Conservation (phyloP, 148 eudicot genomes). For the Spergularia marina region DNA sequence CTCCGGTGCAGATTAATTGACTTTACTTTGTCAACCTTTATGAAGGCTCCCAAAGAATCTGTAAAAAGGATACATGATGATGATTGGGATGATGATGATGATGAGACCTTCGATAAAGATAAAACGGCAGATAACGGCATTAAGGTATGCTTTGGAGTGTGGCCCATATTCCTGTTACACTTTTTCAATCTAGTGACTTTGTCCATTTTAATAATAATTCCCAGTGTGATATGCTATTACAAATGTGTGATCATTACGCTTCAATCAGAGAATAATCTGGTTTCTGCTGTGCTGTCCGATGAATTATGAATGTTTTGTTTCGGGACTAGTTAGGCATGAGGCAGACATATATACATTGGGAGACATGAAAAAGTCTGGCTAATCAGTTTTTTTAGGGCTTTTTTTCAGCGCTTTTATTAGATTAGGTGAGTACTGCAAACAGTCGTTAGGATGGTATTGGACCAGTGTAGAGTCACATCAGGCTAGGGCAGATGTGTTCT, state of each 20-base stretch:
- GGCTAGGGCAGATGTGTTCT: no score
- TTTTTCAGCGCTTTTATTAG: no score
- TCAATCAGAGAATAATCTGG: no score
- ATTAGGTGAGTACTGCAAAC: no score
- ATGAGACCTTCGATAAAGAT: slow-evolving; percentile 24
- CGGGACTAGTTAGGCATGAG: no score
- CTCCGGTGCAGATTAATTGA: background rate
- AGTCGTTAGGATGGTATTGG: no score
- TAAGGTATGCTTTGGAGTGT: slow-evolving; percentile 38
- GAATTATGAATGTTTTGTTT: no score
- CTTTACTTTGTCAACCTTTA: slow-evolving; percentile 7
- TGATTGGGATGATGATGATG: slow-evolving; percentile 71
- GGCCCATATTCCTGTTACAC: background rate
- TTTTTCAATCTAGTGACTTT: background rate
- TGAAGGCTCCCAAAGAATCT: slow-evolving; percentile 52
- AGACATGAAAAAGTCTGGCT: no score
- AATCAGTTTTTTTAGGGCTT: no score
- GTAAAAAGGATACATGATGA: slow-evolving; percentile 64
- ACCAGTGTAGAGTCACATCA: no score
- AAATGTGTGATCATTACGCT: background rate
- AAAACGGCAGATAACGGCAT: slow-evolving; percentile 28
- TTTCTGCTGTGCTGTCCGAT: no score
- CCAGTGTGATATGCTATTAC: background rate
- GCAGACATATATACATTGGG: no score
- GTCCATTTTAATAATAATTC: background rate